Conservation (phyloP, 2,329 filamentous ascomycete species). For the Diaporthe humulicola region DNA sequence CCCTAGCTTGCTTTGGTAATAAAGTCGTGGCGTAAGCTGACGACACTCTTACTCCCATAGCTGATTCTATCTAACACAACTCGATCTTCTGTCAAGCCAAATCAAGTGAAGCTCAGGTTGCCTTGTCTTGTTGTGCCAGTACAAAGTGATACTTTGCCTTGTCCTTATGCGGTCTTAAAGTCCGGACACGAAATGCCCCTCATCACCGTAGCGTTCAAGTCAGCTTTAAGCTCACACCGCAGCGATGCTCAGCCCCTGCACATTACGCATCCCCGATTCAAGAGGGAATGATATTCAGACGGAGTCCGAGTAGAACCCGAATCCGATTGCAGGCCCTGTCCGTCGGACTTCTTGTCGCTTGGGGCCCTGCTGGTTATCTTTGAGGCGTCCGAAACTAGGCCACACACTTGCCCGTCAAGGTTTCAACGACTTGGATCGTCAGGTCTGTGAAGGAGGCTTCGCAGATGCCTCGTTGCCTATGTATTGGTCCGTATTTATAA, state of each 20-base stretch:
- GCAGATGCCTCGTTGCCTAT: constrained; percentile 5
- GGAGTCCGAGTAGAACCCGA: not conserved
- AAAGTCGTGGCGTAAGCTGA: not conserved
- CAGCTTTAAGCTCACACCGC: not conserved
- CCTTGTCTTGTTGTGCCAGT: not conserved
- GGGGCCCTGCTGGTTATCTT: not conserved
- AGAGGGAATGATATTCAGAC: not conserved
- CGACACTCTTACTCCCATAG: not conserved
- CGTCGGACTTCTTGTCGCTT: not conserved
- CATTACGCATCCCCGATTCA: not conserved
- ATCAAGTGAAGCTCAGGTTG: not conserved
- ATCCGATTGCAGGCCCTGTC: not conserved
- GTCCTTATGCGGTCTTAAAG: not conserved
- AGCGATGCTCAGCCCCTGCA: not conserved
- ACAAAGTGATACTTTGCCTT: not conserved
- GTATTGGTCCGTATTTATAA: not conserved
- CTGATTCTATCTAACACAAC: too few species aligned
- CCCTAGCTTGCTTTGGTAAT: not conserved
- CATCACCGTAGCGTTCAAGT: not conserved
- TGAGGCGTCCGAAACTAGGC: not conserved
- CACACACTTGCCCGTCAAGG: not conserved
- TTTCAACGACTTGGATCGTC: not conserved
- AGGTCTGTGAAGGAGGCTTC: constrained; percentile 3
- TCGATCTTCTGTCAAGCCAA: not conserved
- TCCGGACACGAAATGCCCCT: too few species aligned